These are phyloP conservation scores for Paspalum vaginatum DNA, from an alignment of 176 grass and related monocot genomes.

Conservation along the genomic window DNA sequence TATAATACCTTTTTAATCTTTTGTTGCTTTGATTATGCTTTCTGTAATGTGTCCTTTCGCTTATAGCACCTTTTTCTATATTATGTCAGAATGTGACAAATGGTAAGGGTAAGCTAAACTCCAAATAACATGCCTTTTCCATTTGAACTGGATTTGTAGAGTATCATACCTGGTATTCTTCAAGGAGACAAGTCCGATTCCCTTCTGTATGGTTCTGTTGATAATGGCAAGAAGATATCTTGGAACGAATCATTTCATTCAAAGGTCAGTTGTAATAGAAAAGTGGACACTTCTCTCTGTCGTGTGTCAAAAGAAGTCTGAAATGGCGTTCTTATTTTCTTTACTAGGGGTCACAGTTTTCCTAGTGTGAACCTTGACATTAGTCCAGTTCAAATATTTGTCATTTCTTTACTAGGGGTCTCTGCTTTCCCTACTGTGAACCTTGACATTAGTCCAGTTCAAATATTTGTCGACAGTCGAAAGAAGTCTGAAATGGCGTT, in stretches of 20 bases:
- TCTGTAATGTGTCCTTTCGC: neutral
- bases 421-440: neutral
- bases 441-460: constrained; percentile 1
- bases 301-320: neutral
- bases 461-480: neutral
- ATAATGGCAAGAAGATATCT: constrained; percentile 99
- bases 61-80: constrained; percentile 12
- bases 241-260: constrained; percentile 96
- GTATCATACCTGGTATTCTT: constrained; percentile 98
- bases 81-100: constrained; percentile 1
- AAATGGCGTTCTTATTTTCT: neutral
- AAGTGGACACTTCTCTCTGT: neutral
- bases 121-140: neutral
- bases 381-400: neutral
- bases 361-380: neutral
- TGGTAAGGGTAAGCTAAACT: neutral
- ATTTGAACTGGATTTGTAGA: constrained; percentile 54
- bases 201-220: constrained; percentile 95
- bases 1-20: constrained; percentile 9
- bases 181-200: constrained; percentile 99
- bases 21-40: constrained; percentile 5
- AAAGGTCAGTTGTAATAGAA: constrained; percentile 57
- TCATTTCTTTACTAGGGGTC: neutral
- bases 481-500: neutral
- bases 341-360: no score